phyloP scores from a whole-genome alignment of 352 stramenopile species.

The Globisporangium camurandrum region DNA sequence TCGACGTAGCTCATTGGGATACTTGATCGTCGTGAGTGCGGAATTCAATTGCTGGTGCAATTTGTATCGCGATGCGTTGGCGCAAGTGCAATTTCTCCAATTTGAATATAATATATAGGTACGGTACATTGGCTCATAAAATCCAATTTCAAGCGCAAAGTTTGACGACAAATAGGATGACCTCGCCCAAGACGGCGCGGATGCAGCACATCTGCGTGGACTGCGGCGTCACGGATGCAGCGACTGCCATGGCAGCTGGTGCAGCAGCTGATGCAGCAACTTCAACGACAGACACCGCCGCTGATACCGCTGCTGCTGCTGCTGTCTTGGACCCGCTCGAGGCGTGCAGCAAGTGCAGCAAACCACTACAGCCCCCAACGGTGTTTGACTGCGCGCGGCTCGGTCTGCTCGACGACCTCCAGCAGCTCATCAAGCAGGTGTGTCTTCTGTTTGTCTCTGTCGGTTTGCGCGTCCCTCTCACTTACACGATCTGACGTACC shows the following conservation, averaged over 20 bases:
- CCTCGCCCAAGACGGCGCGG: not conserved
- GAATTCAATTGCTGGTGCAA: too few relatives aligned
- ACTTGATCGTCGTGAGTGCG: too few relatives aligned
- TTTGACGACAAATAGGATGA: too few relatives aligned
- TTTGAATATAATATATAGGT: too few relatives aligned
- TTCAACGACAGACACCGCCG: not conserved
- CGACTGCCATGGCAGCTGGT: not conserved
- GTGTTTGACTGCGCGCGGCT: conserved; percentile 61
- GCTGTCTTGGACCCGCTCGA: too few relatives aligned
- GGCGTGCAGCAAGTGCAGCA: conserved; percentile 39
- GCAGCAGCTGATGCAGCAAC: too few relatives aligned
- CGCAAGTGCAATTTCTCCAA: too few relatives aligned
- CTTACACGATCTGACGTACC: too few relatives aligned
- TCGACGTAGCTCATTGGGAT: conserved; percentile 45
- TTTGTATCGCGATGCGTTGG: too few relatives aligned
- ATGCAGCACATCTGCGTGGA: conserved; percentile 27
- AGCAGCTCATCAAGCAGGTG: conserved; percentile 28
- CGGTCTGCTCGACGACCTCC: conserved; percentile 48
- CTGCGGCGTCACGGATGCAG: conserved; percentile 16
- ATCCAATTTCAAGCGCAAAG: too few relatives aligned
- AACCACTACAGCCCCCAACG: conserved; percentile 22
- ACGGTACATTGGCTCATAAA: not conserved
- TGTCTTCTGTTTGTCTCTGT: not conserved
- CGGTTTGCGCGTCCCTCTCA: too few relatives aligned
- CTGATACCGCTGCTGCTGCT: not conserved